phyloP scores from a whole-genome alignment of 1,139 yeast species.

The Zygosaccharomyces pseudobailii region DNA sequence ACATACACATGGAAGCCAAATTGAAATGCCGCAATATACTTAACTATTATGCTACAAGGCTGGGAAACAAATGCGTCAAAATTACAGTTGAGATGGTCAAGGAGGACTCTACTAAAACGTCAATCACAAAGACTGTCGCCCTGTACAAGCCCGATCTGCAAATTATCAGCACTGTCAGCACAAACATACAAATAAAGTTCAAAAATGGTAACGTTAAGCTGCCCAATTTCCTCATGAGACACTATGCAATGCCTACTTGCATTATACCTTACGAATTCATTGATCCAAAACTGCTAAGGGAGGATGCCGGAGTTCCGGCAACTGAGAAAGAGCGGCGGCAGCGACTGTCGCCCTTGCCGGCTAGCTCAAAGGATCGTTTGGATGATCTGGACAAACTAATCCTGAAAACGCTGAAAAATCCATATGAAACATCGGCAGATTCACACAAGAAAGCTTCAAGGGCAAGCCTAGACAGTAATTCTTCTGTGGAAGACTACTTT shows the following conservation, averaged over 20 bases:
- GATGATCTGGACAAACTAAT: slow-evolving; percentile 18
- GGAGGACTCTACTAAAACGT: slow-evolving; percentile 38
- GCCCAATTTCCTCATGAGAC: slow-evolving; percentile 35
- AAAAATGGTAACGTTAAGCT: slow-evolving; percentile 34
- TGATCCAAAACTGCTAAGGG: slow-evolving; percentile 25
- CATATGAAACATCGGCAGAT: slow-evolving; percentile 14
- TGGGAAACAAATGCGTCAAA: slow-evolving; percentile 40
- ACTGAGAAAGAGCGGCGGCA: not conserved
- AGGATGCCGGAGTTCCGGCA: slow-evolving; percentile 9
- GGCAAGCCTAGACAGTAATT: slow-evolving; percentile 17
- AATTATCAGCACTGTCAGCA: slow-evolving; percentile 37
- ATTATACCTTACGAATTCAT: slow-evolving; percentile 36
- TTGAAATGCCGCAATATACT: slow-evolving; percentile 41
- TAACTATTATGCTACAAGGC: slow-evolving; percentile 38
- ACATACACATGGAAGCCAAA: slow-evolving; percentile 34
- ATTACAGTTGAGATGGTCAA: slow-evolving; percentile 53
- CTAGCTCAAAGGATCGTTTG: slow-evolving; percentile 7
- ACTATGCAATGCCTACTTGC: slow-evolving; percentile 33
- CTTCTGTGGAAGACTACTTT: slow-evolving; percentile 26
- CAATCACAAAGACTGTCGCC: slow-evolving; percentile 47
- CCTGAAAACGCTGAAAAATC: slow-evolving; percentile 23
- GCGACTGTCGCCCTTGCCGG: not conserved
- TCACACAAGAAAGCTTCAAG: slow-evolving; percentile 7
- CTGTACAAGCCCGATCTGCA: slow-evolving; percentile 56
- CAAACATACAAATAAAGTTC: slow-evolving; percentile 33